Percentiles rank a stretch among this genome's conserved stretches.
Conservation (phyloP, 1,284 basidiomycete genomes). For the Microbotryum saponariae region DNA sequence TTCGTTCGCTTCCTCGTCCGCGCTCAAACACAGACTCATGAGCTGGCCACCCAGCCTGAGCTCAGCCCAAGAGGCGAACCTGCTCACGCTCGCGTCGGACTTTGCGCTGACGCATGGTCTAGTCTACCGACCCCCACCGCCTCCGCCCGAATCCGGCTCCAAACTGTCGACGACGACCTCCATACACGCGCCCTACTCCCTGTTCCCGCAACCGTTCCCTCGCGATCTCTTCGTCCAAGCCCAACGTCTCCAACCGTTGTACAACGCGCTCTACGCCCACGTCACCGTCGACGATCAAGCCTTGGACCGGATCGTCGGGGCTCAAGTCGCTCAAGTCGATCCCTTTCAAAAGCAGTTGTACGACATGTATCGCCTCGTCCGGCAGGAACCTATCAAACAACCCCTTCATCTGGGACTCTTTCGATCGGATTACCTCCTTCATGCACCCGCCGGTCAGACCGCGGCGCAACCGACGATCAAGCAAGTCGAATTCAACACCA, state of each 20-base stretch:
- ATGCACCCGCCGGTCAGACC: conserved; percentile 46
- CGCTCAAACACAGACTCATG: not conserved
- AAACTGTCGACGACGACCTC: conserved; percentile 49
- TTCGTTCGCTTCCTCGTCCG: not conserved
- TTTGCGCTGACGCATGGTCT: conserved; percentile 80
- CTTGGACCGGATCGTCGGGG: conserved; percentile 73
- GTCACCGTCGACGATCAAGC: conserved; percentile 74
- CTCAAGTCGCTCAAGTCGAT: conserved; percentile 72
- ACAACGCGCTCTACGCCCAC: conserved; percentile 78
- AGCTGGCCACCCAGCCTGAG: conserved; percentile 8
- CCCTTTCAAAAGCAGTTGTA: conserved; percentile 79
- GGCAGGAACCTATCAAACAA: conserved; percentile 56
- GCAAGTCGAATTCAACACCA: conserved; percentile 98
- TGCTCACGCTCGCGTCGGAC: conserved; percentile 53
- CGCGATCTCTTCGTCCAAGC: conserved; percentile 62
- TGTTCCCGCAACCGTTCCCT: conserved; percentile 84
- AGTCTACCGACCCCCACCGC: conserved; percentile 48
- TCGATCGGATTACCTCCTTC: conserved; percentile 90
- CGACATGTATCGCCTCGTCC: conserved; percentile 69
- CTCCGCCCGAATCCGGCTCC: not conserved
- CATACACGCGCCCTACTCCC: conserved; percentile 75
- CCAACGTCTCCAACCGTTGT: conserved; percentile 60
- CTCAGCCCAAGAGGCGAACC: not conserved
- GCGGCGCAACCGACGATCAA: conserved; percentile 51
- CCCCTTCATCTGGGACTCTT: conserved; percentile 84